A percentile compares a stretch with the other conserved stretches of the same genome.
phyloP scores from a whole-genome alignment of 345 rosid genomes.

The Citrus unshiu region DNA sequence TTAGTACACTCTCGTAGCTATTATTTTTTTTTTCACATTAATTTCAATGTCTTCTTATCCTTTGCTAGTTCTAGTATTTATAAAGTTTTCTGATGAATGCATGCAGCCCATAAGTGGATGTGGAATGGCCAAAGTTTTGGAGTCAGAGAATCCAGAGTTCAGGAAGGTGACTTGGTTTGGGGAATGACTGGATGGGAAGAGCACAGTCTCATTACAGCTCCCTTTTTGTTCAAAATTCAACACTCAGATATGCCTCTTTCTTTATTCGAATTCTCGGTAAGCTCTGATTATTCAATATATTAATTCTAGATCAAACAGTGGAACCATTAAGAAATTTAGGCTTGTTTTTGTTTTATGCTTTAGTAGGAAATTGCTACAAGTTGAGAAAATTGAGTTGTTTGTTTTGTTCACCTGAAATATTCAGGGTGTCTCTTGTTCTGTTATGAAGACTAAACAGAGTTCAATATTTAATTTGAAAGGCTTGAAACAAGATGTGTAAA shows the following conservation, averaged over 20 bases:
- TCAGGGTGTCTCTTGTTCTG: too few species aligned
- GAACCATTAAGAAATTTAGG: too few species aligned
- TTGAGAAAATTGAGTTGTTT: too few species aligned
- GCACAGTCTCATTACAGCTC: slow-evolving; percentile 18
- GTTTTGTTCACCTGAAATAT: too few species aligned
- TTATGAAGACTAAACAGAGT: too few species aligned
- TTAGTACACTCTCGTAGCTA: neutral
- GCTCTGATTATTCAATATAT: neutral
- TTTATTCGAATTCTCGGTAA: slow-evolving; percentile 34
- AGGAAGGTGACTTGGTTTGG: slow-evolving; percentile 50
- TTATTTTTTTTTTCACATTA: too few species aligned
- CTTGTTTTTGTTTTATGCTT: too few species aligned
- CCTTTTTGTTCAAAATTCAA: slow-evolving; percentile 39
- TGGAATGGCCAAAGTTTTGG: slow-evolving; percentile 57
- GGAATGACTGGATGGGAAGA: slow-evolving; percentile 68
- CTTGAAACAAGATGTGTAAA: neutral
- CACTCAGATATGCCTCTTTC: slow-evolving; percentile 56
- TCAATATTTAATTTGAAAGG: too few species aligned
- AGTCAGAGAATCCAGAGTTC: slow-evolving; percentile 45
- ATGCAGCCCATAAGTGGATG: slow-evolving; percentile 45
- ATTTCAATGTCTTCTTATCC: neutral
- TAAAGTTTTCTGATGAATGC: neutral
- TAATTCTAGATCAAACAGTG: neutral
- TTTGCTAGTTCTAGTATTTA: too few species aligned
- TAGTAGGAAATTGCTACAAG: too few species aligned